These are phyloP conservation scores for Aspergillus funiculosus DNA, from an alignment of 495 filamentous ascomycete genomes.

Conservation along the genomic window DNA sequence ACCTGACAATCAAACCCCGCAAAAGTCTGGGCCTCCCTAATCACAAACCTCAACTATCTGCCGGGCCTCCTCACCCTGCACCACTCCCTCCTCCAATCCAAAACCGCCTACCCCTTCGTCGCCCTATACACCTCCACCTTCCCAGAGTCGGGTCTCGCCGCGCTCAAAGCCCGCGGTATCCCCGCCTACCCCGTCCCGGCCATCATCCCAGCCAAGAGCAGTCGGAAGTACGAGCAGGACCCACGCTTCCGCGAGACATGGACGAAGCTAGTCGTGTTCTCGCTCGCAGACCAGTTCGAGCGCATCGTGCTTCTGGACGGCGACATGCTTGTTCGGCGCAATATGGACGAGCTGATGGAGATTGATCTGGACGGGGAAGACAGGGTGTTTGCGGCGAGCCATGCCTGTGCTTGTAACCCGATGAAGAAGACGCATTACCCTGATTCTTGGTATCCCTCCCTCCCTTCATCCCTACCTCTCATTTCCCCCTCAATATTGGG, in stretches of 20 bases:
- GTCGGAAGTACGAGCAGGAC: conserved; percentile 43
- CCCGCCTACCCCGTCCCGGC: conserved; percentile 15
- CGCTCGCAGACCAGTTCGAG: conserved; percentile 60
- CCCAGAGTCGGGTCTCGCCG: conserved; percentile 21
- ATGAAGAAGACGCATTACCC: conserved; percentile 71
- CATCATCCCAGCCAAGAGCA: conserved; percentile 12
- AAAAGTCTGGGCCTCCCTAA: conserved; percentile 29
- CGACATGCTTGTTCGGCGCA: conserved; percentile 71
- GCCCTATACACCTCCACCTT: conserved; percentile 28
- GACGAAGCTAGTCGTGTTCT: conserved; percentile 76
- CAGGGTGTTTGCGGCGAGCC: conserved; percentile 64
- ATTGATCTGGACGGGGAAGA: conserved; percentile 57
- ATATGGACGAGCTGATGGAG: conserved; percentile 87
- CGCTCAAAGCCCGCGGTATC: conserved; percentile 23
- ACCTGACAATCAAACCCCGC: background rate
- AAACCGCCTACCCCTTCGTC: conserved; percentile 26
- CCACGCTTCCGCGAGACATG: conserved; percentile 77
- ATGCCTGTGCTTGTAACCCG: conserved; percentile 82
- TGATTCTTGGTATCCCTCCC: conserved; percentile 49
- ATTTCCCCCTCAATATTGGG: background rate
- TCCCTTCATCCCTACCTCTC: background rate
- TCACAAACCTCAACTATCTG: conserved; percentile 29
- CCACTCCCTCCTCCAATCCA: conserved; percentile 21
- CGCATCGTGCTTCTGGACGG: conserved; percentile 75
- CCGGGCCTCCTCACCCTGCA: conserved; percentile 28